These are phyloP conservation scores for Phytophthora cajani DNA, from an alignment of 352 stramenopile genomes.

Conservation along the genomic window DNA sequence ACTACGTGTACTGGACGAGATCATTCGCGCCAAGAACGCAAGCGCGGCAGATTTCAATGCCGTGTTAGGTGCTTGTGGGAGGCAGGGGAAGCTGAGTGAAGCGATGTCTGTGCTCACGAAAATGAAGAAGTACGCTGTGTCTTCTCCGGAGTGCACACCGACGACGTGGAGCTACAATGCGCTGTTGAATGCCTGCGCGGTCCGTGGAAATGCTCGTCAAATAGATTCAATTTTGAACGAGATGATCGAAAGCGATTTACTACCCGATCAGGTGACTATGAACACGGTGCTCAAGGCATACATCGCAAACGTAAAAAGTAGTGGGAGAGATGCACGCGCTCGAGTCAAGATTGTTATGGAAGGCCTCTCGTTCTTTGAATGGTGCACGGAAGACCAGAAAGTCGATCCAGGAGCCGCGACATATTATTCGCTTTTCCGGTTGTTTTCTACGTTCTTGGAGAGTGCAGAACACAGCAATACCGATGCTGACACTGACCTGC, in stretches of 20 bases:
- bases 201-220: conserved; percentile 32
- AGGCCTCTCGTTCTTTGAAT: conserved; percentile 43
- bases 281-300: conserved; percentile 64
- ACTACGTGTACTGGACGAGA: conserved; percentile 43
- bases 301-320: conserved; percentile 21
- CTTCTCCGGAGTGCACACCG: conserved; percentile 23
- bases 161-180: conserved; percentile 52
- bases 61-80: conserved; percentile 46
- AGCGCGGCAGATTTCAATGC: conserved; percentile 43
- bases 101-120: conserved; percentile 44
- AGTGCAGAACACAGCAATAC: conserved; percentile 2
- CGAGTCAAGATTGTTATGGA: conserved; percentile 36
- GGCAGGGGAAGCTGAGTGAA: conserved; percentile 31
- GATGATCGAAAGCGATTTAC: conserved; percentile 35
- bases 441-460: conserved; percentile 57
- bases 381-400: conserved; percentile 37
- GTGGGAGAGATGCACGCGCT: conserved; percentile 6
- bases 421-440: conserved; percentile 60
- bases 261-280: conserved; percentile 50
- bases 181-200: conserved; percentile 54
- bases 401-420: conserved; percentile 39
- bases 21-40: conserved; percentile 31
- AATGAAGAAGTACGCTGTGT: conserved; percentile 39
- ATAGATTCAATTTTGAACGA: conserved; percentile 48
- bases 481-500: not conserved